Percentiles rank a stretch among this genome's conserved stretches.
These are phyloP conservation scores for Yarrowia alimentaria DNA, from an alignment of 805 yeast genomes.

Conservation along the genomic window DNA sequence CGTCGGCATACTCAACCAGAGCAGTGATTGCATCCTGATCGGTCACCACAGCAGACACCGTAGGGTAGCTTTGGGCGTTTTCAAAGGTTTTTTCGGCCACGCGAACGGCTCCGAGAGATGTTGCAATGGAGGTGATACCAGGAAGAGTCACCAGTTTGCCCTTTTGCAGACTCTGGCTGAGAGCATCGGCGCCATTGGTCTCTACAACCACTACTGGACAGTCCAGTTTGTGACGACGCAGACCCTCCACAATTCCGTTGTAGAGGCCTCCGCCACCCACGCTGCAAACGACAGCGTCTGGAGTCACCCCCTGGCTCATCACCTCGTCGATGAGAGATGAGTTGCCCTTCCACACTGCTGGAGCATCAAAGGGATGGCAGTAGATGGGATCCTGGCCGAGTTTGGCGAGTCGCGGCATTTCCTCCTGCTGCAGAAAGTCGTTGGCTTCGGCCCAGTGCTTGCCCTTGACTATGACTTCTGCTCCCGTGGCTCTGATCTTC, in stretches of 20 bases:
- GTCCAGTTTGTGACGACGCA: conserved; percentile 54
- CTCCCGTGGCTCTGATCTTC: conserved; percentile 49
- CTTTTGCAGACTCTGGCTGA: conserved; percentile 47
- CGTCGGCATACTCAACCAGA: conserved; percentile 47
- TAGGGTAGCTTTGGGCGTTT: conserved; percentile 43
- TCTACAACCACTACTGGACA: conserved; percentile 52
- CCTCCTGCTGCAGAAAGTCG: conserved; percentile 63
- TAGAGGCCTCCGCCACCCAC: conserved; percentile 94
- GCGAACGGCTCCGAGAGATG: conserved; percentile 58
- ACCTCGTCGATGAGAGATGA: conserved; percentile 88
- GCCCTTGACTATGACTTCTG: conserved; percentile 58
- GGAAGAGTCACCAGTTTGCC: conserved; percentile 45
- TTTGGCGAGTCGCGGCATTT: conserved; percentile 57
- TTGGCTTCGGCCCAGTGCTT: conserved; percentile 76
- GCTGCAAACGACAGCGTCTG: conserved; percentile 81
- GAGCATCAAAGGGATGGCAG: conserved; percentile 88
- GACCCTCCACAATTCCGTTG: conserved; percentile 77
- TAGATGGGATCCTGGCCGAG: conserved; percentile 68
- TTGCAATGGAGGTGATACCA: conserved; percentile 50
- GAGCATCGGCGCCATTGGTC: conserved; percentile 60
- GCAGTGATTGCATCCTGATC: conserved; percentile 57
- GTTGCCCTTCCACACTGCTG: conserved; percentile 92
- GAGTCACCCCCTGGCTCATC: conserved; percentile 39
- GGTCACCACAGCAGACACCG: conserved; percentile 45
- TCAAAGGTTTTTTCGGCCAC: conserved; percentile 49